Base-by-base conservation (phyloP, 768 basidiomycete species). In the Serendipita vermifera region DNA sequence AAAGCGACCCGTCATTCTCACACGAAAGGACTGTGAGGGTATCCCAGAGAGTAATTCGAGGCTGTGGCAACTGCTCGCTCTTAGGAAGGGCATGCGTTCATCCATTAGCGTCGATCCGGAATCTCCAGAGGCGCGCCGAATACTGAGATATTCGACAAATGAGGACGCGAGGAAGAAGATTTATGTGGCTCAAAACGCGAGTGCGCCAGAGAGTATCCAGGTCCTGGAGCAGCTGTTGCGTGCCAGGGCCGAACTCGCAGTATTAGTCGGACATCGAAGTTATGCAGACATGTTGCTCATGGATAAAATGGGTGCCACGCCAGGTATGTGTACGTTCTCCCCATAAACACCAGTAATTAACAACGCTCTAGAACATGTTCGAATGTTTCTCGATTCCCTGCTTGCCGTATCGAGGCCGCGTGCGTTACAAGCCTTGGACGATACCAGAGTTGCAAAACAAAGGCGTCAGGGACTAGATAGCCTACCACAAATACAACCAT, bases 281-380 rank as follows among this genome's bases (percentile, higher is more conserved):
- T 98, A 80, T 71, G 91, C 83, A 0, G 81, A 88, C 58, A 86
- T 96, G 77, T 79, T 82, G 0, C 74, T 98, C 17, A 78, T 78
- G 29, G 93, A 97, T 69, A 99, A 96, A 72, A 99, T 99, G 96
- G 94, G 93, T 1, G 90, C 87, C 68, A 85, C 81, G 31, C 93
- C 94, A 54, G 87, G 87, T 88, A 58, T 59, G 76, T 64, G 15
- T 5, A 3, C 3, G 3, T n/a, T 39, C 15, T 57, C 24, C 22
- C 22, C 40, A 22, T 53, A 7, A 15, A 57, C 33, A 1, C 3
- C 57, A 33, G 51, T 43, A n/a, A 26, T 46, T 27, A 15, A 11
- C 24, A 11, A 11, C 20, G n/a, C 9, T 15, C 14, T 58, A 86
- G 91, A 83, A 61, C 91, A 97, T 67, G 94, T 97, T 22, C 74